Evolutionary conservation across 2,329 filamentous ascomycete species (phyloP), one percentile per base, ranked within the genome.

Genomic region (Colletotrichum aenigma): DNA sequence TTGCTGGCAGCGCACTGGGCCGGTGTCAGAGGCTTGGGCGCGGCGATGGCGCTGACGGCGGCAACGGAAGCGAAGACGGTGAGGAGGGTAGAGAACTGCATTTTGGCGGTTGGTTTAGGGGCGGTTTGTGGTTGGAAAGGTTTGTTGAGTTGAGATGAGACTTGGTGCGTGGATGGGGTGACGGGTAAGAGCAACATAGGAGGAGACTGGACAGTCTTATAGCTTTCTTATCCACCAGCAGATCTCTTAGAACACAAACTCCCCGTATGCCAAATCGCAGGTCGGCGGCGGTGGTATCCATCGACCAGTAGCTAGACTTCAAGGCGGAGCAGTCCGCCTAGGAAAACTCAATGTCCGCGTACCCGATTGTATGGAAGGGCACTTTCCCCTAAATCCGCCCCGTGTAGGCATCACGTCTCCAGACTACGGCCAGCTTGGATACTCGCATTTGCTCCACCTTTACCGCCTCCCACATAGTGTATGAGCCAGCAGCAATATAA

Each of bases 41-140:
- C 56, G n/a, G 67, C 58, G 26, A 58, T 38, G 38, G 18, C 32
- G 34, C 62, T 58, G 38, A 70, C 67, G 36, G 67, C 26, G 36
- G 67, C 34, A 13, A 70, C 58, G 36, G 67, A 70, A 4, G 67
- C 67, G 34, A 70, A 38, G 38, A 70, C 13, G 16, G 56, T n/a
- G 36, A 62, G 32, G 56, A 70, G 16, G 36, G 55, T 70, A 30
- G 36, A 70, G 55, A 70, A 64, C 36, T 70, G 56, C 67, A 64
- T 70, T 34, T 70, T 36, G 12, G n/a, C 43, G 43, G 6, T 52
- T 21, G 43, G 6, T 52, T 3, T 4, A 21, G 3, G 1, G 18
- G n/a, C 2, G 1, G 32, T 38, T 21, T 13, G 10, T 30, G 0
- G 28, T 6, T 36, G 32, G 9, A 3, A 3, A 5, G 1, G 12